phyloP scores from a whole-genome alignment of 805 yeast species.

The Ogataea thermomethanolica region DNA sequence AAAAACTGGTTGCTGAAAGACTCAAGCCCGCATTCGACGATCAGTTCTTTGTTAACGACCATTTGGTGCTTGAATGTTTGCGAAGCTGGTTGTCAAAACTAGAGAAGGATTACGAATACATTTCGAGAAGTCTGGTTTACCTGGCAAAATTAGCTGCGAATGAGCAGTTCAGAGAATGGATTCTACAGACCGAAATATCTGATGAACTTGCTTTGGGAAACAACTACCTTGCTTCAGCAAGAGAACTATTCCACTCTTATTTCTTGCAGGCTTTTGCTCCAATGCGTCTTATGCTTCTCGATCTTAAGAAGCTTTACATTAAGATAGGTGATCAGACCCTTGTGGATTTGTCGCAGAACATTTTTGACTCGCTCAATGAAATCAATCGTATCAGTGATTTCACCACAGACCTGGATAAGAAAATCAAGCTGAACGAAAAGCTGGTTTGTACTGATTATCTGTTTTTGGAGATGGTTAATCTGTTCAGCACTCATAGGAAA shows the following conservation, averaged over 20 bases:
- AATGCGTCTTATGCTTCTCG: constrained; percentile 24
- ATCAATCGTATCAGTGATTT: constrained; percentile 30
- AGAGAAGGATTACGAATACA: constrained; percentile 25
- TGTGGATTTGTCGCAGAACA: constrained; percentile 16
- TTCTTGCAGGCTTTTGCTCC: constrained; percentile 32
- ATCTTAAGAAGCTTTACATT: constrained; percentile 24
- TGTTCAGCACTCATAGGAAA: constrained; percentile 27
- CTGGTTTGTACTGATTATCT: constrained; percentile 30
- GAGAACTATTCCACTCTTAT: constrained; percentile 30
- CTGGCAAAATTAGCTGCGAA: constrained; percentile 28
- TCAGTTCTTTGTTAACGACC: constrained; percentile 28
- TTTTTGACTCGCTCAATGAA: constrained; percentile 17
- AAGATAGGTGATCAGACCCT: constrained; percentile 16
- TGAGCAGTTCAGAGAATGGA: constrained; percentile 26
- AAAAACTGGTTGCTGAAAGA: constrained; percentile 23
- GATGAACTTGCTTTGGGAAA: constrained; percentile 22
- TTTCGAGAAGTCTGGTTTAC: constrained; percentile 30
- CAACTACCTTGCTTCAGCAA: constrained; percentile 26
- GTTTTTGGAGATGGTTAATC: constrained; percentile 31
- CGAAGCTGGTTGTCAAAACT: constrained; percentile 28
- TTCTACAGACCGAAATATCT: constrained; percentile 16
- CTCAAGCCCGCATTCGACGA: constrained; percentile 30
- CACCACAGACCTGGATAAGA: constrained; percentile 31
- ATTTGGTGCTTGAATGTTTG: constrained; percentile 23
- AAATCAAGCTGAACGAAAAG: constrained; percentile 30